Evolutionary conservation across 1,284 basidiomycete genomes (phyloP).

Genomic region (Austroboletus novae-zelandiae): DNA sequence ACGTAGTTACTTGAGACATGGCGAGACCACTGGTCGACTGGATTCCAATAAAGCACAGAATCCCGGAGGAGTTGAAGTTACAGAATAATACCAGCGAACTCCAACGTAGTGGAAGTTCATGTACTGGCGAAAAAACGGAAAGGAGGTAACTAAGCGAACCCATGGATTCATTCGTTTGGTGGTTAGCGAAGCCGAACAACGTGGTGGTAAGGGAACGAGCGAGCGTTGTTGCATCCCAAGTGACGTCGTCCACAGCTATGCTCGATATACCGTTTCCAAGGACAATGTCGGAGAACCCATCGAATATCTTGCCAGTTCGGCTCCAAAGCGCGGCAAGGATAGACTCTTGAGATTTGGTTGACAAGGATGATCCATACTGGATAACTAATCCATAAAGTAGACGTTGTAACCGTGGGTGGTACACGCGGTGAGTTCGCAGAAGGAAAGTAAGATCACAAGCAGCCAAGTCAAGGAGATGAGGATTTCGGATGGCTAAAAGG

Average conservation of each 20-base stretch:
- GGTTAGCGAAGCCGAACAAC: conserved; percentile 9
- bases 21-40: neutral
- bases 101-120: conserved; percentile 22
- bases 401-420: conserved; percentile 24
- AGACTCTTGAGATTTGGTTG: conserved; percentile 17
- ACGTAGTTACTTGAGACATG: conserved; percentile 9
- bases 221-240: conserved; percentile 9
- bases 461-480: conserved; percentile 17
- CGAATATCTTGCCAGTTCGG: conserved; percentile 6
- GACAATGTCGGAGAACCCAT: neutral
- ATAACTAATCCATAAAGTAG: conserved; percentile 31
- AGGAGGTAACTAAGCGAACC: conserved; percentile 6
- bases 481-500: conserved; percentile 18
- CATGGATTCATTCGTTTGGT: neutral
- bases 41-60: neutral
- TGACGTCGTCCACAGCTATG: neutral
- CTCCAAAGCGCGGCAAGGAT: conserved; percentile 26
- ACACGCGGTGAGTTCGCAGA: conserved; percentile 23
- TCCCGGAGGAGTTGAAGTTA: conserved; percentile 18
- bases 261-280: neutral
- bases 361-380: conserved; percentile 8
- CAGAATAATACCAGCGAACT: conserved; percentile 17
- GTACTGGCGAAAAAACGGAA: conserved; percentile 15
- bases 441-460: conserved; percentile 22
- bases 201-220: conserved; percentile 15